phyloP scores from a whole-genome alignment of 306 rosid genomes.

The Vicia villosa region DNA sequence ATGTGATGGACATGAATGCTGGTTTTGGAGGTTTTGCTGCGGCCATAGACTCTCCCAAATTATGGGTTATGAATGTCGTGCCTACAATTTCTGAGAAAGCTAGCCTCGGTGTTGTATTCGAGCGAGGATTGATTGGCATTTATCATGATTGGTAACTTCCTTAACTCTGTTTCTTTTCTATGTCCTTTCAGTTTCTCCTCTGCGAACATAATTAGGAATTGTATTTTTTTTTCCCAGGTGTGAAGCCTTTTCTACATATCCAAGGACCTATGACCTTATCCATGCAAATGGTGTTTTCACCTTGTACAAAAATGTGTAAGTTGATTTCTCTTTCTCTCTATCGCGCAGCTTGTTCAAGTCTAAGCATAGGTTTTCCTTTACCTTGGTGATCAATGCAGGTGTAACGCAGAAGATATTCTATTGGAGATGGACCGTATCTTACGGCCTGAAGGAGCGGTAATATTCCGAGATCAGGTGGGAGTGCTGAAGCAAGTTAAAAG shows the following conservation, averaged over 20 bases:
- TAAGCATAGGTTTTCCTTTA: conserved; percentile 15
- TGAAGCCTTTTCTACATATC: conserved; percentile 89
- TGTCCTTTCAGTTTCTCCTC: not conserved
- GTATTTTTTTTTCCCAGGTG: conserved; percentile 57
- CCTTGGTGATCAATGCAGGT: conserved; percentile 52
- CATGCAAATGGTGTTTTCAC: conserved; percentile 80
- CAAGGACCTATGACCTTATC: conserved; percentile 87
- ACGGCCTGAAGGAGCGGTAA: conserved; percentile 82
- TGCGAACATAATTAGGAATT: not conserved
- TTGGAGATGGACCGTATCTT: conserved; percentile 84
- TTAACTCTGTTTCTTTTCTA: not conserved
- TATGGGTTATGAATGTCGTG: conserved; percentile 88
- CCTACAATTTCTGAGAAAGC: conserved; percentile 76
- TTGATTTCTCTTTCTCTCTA: not conserved
- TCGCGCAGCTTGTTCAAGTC: not conserved
- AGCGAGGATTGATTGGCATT: conserved; percentile 81
- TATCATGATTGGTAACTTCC: conserved; percentile 76
- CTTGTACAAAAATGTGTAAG: conserved; percentile 70
- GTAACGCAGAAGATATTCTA: conserved; percentile 63
- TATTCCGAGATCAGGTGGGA: conserved; percentile 66
- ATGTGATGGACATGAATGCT: conserved; percentile 88
- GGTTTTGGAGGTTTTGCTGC: conserved; percentile 93
- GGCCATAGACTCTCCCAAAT: conserved; percentile 71
- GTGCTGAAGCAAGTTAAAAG: conserved; percentile 58
- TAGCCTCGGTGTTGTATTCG: conserved; percentile 64